Evolutionary conservation across 495 filamentous ascomycete species (phyloP).

Genomic region (Aspergillus indologenus): DNA sequence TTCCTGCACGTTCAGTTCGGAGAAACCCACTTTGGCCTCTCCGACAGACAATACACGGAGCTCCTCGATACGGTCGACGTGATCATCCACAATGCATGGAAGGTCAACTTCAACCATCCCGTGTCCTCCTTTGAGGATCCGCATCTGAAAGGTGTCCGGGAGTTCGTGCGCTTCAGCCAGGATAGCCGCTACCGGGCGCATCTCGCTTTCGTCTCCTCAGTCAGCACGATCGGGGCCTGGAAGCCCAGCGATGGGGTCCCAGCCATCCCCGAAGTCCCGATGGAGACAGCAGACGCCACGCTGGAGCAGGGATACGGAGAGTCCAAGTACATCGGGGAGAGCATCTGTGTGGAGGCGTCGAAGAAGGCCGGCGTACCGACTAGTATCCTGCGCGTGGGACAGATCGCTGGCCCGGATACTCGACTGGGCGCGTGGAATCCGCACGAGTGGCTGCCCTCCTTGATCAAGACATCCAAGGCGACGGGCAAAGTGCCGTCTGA

Average conservation of each 20-base stretch:
- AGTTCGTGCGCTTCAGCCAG: conserved; percentile 46
- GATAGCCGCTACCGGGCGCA: conserved; percentile 39
- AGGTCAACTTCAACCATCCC: conserved; percentile 58
- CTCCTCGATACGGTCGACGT: conserved; percentile 40
- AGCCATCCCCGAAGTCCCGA: conserved; percentile 40
- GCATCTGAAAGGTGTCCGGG: conserved; percentile 47
- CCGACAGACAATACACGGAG: no score
- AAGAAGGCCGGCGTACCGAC: conserved; percentile 35
- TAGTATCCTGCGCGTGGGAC: conserved; percentile 52
- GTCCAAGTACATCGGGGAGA: conserved; percentile 53
- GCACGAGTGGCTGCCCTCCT: conserved; percentile 33
- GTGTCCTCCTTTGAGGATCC: conserved; percentile 53
- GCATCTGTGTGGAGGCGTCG: conserved; percentile 46
- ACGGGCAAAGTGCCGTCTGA: conserved; percentile 11
- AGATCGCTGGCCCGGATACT: conserved; percentile 50
- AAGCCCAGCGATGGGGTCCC: conserved; percentile 22
- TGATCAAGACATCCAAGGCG: conserved; percentile 26
- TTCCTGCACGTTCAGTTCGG: conserved; percentile 53
- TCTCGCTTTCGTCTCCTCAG: conserved; percentile 54
- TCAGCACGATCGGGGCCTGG: conserved; percentile 38
- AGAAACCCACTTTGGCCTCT: conserved; percentile 42
- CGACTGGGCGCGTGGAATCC: conserved; percentile 30
- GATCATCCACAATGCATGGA: conserved; percentile 63
- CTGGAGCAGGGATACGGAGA: conserved; percentile 48
- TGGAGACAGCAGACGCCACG: conserved; percentile 37